Conservation (phyloP, 2,329 filamentous ascomycete genomes). For the Ceratocystis ficicola region DNA sequence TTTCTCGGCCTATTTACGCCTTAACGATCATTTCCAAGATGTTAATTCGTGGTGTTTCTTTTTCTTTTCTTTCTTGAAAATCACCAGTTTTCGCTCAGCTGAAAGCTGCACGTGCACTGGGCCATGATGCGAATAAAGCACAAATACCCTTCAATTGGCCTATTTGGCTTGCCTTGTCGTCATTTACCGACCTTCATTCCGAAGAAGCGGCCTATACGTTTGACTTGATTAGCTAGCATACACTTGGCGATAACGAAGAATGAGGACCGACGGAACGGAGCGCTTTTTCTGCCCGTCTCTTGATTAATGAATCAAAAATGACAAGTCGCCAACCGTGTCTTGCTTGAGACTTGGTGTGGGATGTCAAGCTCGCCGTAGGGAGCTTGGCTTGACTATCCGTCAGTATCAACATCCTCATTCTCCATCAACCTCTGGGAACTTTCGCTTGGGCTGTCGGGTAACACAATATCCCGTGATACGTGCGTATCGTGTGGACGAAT, state of each 20-base stretch:
- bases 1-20: not conserved
- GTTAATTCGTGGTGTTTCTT: not conserved
- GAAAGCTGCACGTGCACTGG: constrained; percentile 2
- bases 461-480: not conserved
- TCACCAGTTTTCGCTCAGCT: not conserved
- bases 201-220: not conserved
- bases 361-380: not conserved
- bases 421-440: not conserved
- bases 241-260: not conserved
- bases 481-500: not conserved
- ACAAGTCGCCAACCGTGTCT: not conserved
- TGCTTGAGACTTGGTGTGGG: not conserved
- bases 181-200: not conserved
- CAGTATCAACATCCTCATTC: not conserved
- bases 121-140: not conserved
- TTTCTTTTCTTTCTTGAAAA: not conserved
- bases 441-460: not conserved
- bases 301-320: too few relatives aligned
- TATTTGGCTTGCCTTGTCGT: not conserved
- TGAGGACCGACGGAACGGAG: not conserved
- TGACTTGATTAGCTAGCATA: not conserved
- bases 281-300: not conserved
- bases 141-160: not conserved
- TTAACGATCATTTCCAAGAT: not conserved
- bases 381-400: not conserved